Percentiles rank a stretch among this genome's conserved stretches.
phyloP scores from a whole-genome alignment of 306 rosid genomes.

The Rosa lucieae region DNA sequence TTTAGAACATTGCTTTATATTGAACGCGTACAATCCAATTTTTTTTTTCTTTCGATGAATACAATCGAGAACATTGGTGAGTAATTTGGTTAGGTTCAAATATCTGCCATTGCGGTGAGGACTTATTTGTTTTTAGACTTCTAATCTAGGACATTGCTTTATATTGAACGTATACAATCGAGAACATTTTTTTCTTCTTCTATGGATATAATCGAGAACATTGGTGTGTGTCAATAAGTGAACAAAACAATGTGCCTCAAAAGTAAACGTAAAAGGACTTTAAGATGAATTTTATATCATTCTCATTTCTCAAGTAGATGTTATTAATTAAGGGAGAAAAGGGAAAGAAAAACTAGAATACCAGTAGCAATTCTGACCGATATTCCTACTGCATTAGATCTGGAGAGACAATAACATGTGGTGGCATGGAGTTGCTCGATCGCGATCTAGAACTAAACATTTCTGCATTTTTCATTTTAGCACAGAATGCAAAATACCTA shows the following conservation, averaged over 20 bases:
- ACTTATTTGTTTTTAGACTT: no score
- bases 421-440: background rate
- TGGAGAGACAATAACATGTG: background rate
- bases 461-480: background rate
- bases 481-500: background rate
- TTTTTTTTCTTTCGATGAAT: no score
- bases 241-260: background rate
- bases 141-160: no score
- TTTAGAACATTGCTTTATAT: no score
- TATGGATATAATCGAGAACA: no score
- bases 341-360: background rate
- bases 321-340: background rate
- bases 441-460: background rate
- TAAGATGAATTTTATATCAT: background rate
- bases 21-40: no score
- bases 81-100: no score
- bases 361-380: background rate
- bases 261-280: background rate
- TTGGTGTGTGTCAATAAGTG: background rate
- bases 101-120: no score
- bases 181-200: no score
- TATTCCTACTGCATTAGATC: background rate
- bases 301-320: background rate
- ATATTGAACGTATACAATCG: background rate
- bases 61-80: no score